Base-by-base conservation (phyloP, 2,329 filamentous ascomycete species). In the Pseudogymnoascus sp. region DNA sequence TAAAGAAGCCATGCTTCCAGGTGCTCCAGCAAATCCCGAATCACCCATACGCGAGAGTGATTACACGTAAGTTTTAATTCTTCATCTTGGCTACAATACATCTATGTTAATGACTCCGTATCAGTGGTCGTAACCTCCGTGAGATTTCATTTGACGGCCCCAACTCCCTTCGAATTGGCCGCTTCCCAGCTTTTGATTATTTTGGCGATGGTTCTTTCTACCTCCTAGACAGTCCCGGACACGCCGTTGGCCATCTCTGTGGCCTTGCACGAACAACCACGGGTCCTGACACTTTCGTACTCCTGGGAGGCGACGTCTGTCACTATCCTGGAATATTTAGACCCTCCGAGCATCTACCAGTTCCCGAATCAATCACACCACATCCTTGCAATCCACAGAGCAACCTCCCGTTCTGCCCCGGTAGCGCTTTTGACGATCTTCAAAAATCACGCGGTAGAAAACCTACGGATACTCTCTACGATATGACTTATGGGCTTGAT, bases 171-270 rank as follows among this genome's bases (percentile, higher is more conserved):
- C 73, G 69, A 40, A 76, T 78, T 47, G 76, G 76, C 0, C 63
- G 68, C 0, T 78, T 76, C 63, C 71, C 70, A 17, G 76, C 77
- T 0, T 71, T 74, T 59, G 77, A 79, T 68, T 77, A 75, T 65
- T 79, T 79, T 64, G 75, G 73, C 9, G 77, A 79, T 36, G 76
- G 77, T 1, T 75, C 72, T 0, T 75, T 79, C 61, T 78, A 78
- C 63, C 66, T 79, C 1, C 68, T 80, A 0, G 76, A 80, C 64
- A 74, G 68, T 2, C 77, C 77, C 0, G 77, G 77, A 1, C 77
- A 79, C 64, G 71, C 75, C 2, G 64, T 76, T 1, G 77, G 76
- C 0, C 78, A 80, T 63, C 69, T 80, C 0, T 78, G 73, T 50
- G 78, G 71, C 1, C 66, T 80, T 3, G 78, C 77, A 1, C 69